phyloP scores from a whole-genome alignment of 768 basidiomycete species.

The Leccinum fibrillosum region DNA sequence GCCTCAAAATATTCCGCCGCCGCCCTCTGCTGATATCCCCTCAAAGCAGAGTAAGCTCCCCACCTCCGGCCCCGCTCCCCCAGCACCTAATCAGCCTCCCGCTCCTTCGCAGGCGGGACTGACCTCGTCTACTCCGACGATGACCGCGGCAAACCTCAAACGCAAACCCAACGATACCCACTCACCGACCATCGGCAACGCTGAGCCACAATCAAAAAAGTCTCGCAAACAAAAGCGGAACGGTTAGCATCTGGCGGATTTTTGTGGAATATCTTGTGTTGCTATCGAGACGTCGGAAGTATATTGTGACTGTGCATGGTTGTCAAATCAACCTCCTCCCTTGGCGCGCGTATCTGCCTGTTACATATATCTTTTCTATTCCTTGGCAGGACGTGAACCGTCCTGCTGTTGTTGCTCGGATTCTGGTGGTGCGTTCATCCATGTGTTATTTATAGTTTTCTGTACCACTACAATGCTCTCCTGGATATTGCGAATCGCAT shows the following conservation, averaged over 20 bases:
- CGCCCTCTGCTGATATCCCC: slow-evolving; percentile 50
- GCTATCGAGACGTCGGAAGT: slow-evolving; percentile 28
- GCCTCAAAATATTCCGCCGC: slow-evolving; percentile 45
- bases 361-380: slow-evolving; percentile 30
- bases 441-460: slow-evolving; percentile 37
- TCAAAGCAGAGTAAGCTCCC: slow-evolving; percentile 65
- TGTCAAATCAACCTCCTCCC: slow-evolving; percentile 13
- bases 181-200: slow-evolving; percentile 50
- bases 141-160: slow-evolving; percentile 50
- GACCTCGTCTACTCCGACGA: slow-evolving; percentile 45
- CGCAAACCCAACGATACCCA: slow-evolving; percentile 47
- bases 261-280: slow-evolving; percentile 35
- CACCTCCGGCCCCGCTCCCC: slow-evolving; percentile 39
- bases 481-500: slow-evolving; percentile 16
- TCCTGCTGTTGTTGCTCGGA: slow-evolving; percentile 25
- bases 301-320: slow-evolving; percentile 26
- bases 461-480: slow-evolving; percentile 31
- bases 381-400: slow-evolving; percentile 23
- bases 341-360: slow-evolving; percentile 16
- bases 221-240: slow-evolving; percentile 56
- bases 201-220: slow-evolving; percentile 49
- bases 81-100: slow-evolving; percentile 38
- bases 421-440: slow-evolving; percentile 22
- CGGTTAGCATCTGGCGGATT: slow-evolving; percentile 36
- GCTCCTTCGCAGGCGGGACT: slow-evolving; percentile 41